phyloP scores from a whole-genome alignment of 306 rosid species.

The Castanea crenata region DNA sequence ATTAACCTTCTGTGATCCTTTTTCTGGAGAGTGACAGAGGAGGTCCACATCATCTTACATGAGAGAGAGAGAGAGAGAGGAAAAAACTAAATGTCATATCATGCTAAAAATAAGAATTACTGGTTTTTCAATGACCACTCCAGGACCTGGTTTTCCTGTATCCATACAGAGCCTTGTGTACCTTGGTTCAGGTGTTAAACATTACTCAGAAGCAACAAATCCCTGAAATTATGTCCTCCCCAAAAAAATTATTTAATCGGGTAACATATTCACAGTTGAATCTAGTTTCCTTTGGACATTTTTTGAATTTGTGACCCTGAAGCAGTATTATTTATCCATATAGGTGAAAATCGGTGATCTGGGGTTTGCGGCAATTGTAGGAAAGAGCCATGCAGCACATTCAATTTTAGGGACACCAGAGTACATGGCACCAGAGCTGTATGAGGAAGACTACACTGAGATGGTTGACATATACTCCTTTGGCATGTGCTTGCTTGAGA shows the following conservation, averaged over 20 bases:
- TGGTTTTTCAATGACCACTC: neutral
- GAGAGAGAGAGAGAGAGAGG: neutral
- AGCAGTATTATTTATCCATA: constrained; percentile 7
- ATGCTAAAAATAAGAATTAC: neutral
- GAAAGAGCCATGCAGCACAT: constrained; percentile 79
- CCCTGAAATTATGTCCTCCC: neutral
- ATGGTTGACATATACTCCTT: constrained; percentile 97
- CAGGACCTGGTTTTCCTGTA: neutral
- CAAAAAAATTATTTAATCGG: neutral
- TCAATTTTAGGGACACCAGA: constrained; percentile 88
- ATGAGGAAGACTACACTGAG: constrained; percentile 92
- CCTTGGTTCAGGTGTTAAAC: neutral
- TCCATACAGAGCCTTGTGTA: constrained; percentile 1
- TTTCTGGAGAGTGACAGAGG: too few relatives aligned
- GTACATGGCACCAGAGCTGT: constrained; percentile 94
- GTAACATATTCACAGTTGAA: neutral
- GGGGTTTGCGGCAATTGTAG: constrained; percentile 88
- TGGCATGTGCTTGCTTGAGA: constrained; percentile 92
- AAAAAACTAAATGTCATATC: neutral
- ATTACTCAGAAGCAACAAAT: neutral
- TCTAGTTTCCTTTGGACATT: neutral
- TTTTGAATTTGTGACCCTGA: neutral
- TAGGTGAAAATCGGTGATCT: constrained; percentile 89
- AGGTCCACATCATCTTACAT: neutral
- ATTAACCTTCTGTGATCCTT: too few relatives aligned